Conservation (phyloP, 2,329 filamentous ascomycete genomes). For the Venturia oleaginea region DNA sequence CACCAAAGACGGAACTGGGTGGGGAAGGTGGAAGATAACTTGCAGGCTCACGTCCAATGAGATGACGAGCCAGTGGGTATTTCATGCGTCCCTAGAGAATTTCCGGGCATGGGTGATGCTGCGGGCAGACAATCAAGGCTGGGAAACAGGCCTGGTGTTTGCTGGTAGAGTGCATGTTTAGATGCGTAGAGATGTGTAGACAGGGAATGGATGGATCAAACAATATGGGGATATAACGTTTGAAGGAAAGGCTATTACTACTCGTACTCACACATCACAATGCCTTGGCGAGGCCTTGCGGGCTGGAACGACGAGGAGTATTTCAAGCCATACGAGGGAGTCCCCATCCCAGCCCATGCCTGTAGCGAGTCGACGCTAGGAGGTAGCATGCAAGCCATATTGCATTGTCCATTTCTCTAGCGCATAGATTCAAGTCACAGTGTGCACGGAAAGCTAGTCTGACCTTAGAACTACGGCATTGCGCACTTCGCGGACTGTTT, state of each 20-base stretch:
- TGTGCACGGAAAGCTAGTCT: background rate
- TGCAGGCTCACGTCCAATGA: conserved; percentile 8
- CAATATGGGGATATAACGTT: background rate
- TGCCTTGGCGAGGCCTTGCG: background rate
- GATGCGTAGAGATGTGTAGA: background rate
- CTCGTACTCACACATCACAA: background rate
- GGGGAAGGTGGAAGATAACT: conserved; percentile 4
- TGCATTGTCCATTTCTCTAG: background rate
- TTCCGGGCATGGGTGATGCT: background rate
- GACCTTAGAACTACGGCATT: background rate
- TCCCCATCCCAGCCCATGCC: background rate
- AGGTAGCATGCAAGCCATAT: conserved; percentile 3
- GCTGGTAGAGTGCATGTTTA: background rate
- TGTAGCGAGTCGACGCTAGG: background rate
- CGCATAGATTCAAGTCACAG: background rate
- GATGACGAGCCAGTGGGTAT: conserved; percentile 3
- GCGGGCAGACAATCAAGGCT: background rate
- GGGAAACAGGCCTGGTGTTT: background rate
- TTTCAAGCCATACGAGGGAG: background rate
- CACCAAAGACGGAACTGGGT: conserved; percentile 7
- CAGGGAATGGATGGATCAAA: background rate
- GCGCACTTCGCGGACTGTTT: background rate
- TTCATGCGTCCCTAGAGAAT: conserved; percentile 3
- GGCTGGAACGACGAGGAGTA: background rate
- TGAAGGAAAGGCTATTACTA: background rate